Evolutionary conservation across 768 basidiomycete genomes (phyloP), one percentile per base, ranked within the genome.

Genomic region (Exsudoporus frostii): DNA sequence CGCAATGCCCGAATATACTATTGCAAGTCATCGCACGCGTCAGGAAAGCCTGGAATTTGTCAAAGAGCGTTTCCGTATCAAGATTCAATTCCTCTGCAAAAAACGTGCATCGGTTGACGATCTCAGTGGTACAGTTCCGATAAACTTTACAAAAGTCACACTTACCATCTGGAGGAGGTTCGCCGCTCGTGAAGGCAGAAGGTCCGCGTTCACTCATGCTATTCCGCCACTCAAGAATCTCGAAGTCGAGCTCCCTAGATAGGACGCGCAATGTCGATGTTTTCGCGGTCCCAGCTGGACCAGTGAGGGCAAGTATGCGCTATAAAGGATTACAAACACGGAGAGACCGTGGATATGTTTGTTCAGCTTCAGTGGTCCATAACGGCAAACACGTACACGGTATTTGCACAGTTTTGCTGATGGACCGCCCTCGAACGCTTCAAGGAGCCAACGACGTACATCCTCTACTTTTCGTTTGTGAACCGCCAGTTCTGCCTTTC

Each of bases 241-340:
- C 88, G 48, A 90, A 83, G 2, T 77, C 82, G 60, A 95, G 71
- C 61, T 95, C 91, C 15, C 72, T 72, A 0, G 90, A 77, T 20
- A 99, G 73, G 2, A 93, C 80, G 25, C 82, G 81, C 3, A 98
- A 59, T 0, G 92, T 92, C 0, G 93, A 80, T 0, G 96, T 97
- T 75, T 99, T 99, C 0, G 84, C 96, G 0, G 85, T 82, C 1
- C 96, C 96, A 8, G 96, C 86, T 0, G 92, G 91, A 1, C 96
- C 96, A 3, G 90, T 89, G 11, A 99, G 71, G 0, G 83, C 82
- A 7, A 98, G 79, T 27, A 99, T 83, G 42, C 93, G 80, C 90
- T 98, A 51, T 4, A 24, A 50, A 34, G n/a, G 1, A 20, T 29
- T 0, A 10, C 22, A 15, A 43, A 43, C 22, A 29, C 20, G n/a